Percentiles rank a stretch among this genome's conserved stretches.
Conservation (phyloP, 352 stramenopile genomes). For the Phytophthora uliginosa region DNA sequence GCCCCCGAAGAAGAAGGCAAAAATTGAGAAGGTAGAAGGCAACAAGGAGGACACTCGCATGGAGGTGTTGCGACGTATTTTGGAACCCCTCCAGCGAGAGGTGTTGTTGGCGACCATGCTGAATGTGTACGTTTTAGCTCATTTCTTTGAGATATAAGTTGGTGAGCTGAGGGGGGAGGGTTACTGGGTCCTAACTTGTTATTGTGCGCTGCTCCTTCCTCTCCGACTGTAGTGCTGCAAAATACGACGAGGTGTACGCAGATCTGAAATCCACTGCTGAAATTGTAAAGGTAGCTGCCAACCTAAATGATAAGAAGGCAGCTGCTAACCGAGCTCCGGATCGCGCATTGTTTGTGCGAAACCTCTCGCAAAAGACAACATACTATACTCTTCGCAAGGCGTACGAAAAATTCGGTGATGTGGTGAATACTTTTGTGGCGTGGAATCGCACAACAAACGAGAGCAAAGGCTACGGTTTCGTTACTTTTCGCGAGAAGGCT, state of each 20-base stretch:
- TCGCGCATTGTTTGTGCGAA: slow-evolving; percentile 74
- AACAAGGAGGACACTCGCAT: slow-evolving; percentile 15
- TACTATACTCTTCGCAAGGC: slow-evolving; percentile 59
- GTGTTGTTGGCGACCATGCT: slow-evolving; percentile 68
- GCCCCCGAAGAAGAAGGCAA: background rate
- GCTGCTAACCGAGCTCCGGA: slow-evolving; percentile 9
- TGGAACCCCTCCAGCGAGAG: slow-evolving; percentile 59
- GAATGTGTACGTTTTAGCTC: slow-evolving; percentile 58
- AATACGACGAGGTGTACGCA: slow-evolving; percentile 67
- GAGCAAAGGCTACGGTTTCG: slow-evolving; percentile 79
- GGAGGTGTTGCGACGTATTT: slow-evolving; percentile 43
- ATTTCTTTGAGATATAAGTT: slow-evolving; percentile 5
- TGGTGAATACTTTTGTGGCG: slow-evolving; percentile 59
- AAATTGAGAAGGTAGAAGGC: slow-evolving; percentile 3
- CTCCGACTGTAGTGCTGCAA: slow-evolving; percentile 50
- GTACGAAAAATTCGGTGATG: slow-evolving; percentile 75
- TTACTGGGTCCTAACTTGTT: background rate
- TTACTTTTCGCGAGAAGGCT: slow-evolving; percentile 66
- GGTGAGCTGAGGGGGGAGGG: background rate
- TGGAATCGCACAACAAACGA: slow-evolving; percentile 65
- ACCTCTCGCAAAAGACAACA: slow-evolving; percentile 65
- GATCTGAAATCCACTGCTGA: slow-evolving; percentile 70
- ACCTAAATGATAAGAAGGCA: background rate
- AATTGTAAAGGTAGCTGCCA: no score
- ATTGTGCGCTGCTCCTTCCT: background rate